Conservation (phyloP, 352 stramenopile genomes). For the Peronospora belbahrii region DNA sequence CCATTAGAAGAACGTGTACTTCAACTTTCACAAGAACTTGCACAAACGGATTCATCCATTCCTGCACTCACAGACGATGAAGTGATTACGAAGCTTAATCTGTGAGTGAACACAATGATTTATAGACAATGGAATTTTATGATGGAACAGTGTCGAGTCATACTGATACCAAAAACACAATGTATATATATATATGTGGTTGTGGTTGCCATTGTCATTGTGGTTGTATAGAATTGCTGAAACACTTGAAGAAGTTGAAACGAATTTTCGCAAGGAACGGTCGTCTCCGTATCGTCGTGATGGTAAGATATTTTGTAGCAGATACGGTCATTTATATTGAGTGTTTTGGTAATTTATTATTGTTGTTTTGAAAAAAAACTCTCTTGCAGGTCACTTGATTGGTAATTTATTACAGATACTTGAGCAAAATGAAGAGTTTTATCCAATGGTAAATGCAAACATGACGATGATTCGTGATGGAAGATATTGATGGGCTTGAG, state of each 20-base stretch:
- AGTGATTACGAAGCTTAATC: constrained; percentile 64
- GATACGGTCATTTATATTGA: background rate
- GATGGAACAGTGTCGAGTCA: constrained; percentile 1
- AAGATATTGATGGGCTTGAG: too few relatives aligned
- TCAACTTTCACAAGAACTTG: constrained; percentile 62
- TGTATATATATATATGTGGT: too few relatives aligned
- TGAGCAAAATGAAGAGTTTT: constrained; percentile 81
- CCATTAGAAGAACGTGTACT: constrained; percentile 51
- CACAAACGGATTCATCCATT: constrained; percentile 29
- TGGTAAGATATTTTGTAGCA: constrained; percentile 24
- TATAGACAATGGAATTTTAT: too few relatives aligned
- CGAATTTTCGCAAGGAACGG: constrained; percentile 65
- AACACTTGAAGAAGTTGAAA: constrained; percentile 69
- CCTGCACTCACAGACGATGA: constrained; percentile 47
- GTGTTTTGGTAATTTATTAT: constrained; percentile 1
- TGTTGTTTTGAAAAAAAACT: too few relatives aligned
- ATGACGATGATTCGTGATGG: constrained; percentile 7
- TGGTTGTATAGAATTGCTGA: constrained; percentile 75
- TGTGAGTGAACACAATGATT: too few relatives aligned
- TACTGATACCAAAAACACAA: too few relatives aligned
- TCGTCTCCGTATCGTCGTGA: constrained; percentile 66
- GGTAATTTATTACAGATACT: constrained; percentile 67
- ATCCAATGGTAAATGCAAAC: constrained; percentile 43
- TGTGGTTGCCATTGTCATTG: too few relatives aligned
- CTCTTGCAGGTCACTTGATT: constrained; percentile 64